These are phyloP conservation scores for Lanmaoa rubissima DNA, from an alignment of 768 basidiomycete species.

Conservation along the genomic window DNA sequence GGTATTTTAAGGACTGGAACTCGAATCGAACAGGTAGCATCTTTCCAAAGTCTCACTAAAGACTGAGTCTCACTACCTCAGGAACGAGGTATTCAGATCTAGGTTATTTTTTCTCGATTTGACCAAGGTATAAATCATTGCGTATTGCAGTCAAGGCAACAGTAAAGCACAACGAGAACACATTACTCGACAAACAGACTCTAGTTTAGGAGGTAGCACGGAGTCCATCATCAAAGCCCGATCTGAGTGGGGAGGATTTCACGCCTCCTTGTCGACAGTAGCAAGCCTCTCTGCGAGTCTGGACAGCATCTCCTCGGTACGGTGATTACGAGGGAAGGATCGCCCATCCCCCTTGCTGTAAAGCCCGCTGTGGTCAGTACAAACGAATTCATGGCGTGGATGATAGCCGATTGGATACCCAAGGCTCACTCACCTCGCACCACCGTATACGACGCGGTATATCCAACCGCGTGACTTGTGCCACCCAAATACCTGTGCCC, in stretches of 20 bases:
- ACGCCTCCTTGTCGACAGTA: conserved; percentile 51
- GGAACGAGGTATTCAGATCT: background rate
- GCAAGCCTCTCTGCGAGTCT: conserved; percentile 62
- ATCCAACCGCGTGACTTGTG: conserved; percentile 50
- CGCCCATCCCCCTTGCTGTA: conserved; percentile 64
- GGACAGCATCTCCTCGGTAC: conserved; percentile 63
- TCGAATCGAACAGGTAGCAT: background rate
- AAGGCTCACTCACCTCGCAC: conserved; percentile 51
- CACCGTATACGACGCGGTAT: conserved; percentile 56
- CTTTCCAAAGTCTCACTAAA: no score
- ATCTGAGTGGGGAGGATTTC: background rate
- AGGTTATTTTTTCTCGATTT: background rate
- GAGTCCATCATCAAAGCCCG: background rate
- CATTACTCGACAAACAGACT: conserved; percentile 1
- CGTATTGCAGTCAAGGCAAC: conserved; percentile 5
- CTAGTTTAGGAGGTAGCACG: background rate
- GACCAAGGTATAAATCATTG: background rate
- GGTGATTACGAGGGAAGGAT: conserved; percentile 65
- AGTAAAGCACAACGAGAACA: conserved; percentile 4
- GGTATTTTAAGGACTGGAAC: background rate
- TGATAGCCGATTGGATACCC: background rate
- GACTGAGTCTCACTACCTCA: no score
- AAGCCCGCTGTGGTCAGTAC: background rate
- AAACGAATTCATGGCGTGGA: background rate
- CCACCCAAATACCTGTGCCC: conserved; percentile 67